Evolutionary conservation across 208 protist species (phyloP), one percentile per base, ranked within the genome.

Genomic region (Tritrichomonas foetus): DNA sequence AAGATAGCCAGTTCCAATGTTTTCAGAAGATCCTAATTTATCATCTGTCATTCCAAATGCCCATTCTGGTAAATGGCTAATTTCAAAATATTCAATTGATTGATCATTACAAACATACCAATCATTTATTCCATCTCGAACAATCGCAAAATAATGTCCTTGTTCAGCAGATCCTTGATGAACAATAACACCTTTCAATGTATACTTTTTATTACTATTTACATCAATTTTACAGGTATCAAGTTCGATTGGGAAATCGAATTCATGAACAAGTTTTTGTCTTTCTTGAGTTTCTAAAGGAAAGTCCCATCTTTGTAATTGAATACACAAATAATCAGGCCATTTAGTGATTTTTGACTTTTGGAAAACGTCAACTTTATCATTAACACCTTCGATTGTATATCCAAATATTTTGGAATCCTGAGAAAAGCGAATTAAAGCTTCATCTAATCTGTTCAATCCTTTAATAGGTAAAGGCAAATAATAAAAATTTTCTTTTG

Each of bases 91-190:
- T 30, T 82, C 41, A 2, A 82, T 22, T 14, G 47, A n/a, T 14
- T 82, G 74, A 36, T 82, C 74, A 44, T 82, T 82, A 36, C 30
- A 49, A 8, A 47, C 47, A 82, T 82, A 82, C 74, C 74, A 82
- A 20, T 82, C 74, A 50, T 44, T 82, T 20, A 50, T 41, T 22
- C 50, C 41, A 44, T 41, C 74, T 82, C 50, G 74, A 53, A 82
- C 74, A n/a, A 82, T 82, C 11, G 74, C 41, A 30, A 82, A 50
- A 36, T 82, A 82, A 53, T 82, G 74, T 0, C 74, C 74, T 20
- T 36, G 11, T 25, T 82, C 74, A n/a, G 50, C 74, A 82, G 47
- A 20, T 33, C 74, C 74, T 82, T 82, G n/a, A 36, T 82, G 74
- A 49, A 82, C 41, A 20, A 82, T 82, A 53, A 82, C 41, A 30